These are phyloP conservation scores for Cadophora sp. DNA, from an alignment of 2,329 filamentous ascomycete species.

Conservation along the genomic window DNA sequence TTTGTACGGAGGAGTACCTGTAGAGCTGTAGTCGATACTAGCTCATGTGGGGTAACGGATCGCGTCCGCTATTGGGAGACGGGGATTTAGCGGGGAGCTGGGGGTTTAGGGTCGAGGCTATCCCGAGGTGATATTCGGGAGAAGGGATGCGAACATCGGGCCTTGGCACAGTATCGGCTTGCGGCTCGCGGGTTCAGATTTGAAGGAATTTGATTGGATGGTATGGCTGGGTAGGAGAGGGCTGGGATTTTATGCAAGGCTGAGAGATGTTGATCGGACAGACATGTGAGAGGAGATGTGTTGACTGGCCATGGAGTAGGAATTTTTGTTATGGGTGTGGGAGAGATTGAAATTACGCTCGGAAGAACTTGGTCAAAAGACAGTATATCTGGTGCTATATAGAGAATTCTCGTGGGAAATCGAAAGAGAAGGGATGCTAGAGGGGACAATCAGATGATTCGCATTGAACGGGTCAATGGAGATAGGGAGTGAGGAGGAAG, in stretches of 20 bases:
- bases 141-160: conserved; percentile 13
- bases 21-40: not conserved
- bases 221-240: not conserved
- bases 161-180: conserved; percentile 13
- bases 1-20: too few species aligned
- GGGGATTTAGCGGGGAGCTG: not conserved
- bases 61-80: conserved; percentile 15
- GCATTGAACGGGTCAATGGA: too few species aligned
- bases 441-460: too few species aligned
- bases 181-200: not conserved
- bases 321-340: too few species aligned
- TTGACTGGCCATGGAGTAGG: not conserved
- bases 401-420: too few species aligned
- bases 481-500: too few species aligned
- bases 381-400: too few species aligned
- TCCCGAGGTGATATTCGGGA: conserved; percentile 14
- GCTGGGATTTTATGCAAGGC: conserved; percentile 18
- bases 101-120: not conserved
- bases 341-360: too few species aligned
- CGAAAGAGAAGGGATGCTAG: too few species aligned
- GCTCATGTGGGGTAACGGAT: conserved; percentile 29
- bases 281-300: not conserved
- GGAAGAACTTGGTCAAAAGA: too few species aligned
- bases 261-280: not conserved
- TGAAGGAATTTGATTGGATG: conserved; percentile 15